Conservation (phyloP, 257 asterid genomes). For the Fraxinus anomala region DNA sequence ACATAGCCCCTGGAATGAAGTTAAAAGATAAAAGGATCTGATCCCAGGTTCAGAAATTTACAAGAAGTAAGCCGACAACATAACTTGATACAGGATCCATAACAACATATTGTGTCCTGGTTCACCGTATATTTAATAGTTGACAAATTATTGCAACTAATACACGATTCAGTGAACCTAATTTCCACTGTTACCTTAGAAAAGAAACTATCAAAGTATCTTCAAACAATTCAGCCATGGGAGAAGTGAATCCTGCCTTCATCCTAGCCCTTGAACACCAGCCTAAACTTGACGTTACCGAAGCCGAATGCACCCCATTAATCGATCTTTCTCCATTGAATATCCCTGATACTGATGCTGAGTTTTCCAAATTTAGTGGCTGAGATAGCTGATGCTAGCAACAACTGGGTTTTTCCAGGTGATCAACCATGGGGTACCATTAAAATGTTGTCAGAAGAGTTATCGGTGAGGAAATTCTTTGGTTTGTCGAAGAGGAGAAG, state of each 20-base stretch:
- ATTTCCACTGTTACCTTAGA: background rate
- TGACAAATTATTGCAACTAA: background rate
- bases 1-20: too few relatives aligned
- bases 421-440: slow-evolving; percentile 54
- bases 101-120: slow-evolving; percentile 28
- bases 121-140: slow-evolving; percentile 29
- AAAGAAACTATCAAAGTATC: background rate
- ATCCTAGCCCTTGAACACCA: slow-evolving; percentile 54
- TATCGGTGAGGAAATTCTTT: slow-evolving; percentile 36
- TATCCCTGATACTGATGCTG: slow-evolving; percentile 18
- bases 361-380: slow-evolving; percentile 22
- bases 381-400: slow-evolving; percentile 45
- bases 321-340: slow-evolving; percentile 47
- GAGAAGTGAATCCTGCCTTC: slow-evolving; percentile 56
- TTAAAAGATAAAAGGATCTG: background rate
- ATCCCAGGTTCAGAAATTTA: background rate
- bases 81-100: background rate
- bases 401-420: slow-evolving; percentile 61
- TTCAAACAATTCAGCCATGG: slow-evolving; percentile 41
- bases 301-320: slow-evolving; percentile 42
- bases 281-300: slow-evolving; percentile 41
- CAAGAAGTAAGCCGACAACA: background rate
- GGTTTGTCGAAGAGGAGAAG: slow-evolving; percentile 43
- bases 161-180: background rate
- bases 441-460: slow-evolving; percentile 12